These are phyloP conservation scores for Umbelopsis sp. DNA, from an alignment of 371 early-diverging fungal genomes.

Conservation along the genomic window DNA sequence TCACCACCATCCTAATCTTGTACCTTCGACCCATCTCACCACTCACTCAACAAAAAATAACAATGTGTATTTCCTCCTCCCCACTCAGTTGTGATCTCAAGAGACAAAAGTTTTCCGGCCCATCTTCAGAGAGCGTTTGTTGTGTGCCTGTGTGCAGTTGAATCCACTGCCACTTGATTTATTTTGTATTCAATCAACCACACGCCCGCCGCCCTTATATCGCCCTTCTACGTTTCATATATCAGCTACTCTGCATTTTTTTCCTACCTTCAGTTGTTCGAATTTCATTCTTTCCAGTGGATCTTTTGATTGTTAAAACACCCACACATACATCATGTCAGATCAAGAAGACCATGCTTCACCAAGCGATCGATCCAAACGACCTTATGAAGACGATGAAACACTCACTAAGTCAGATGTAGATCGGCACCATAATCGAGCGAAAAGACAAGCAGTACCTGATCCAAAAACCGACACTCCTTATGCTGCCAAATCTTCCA, in stretches of 20 bases:
- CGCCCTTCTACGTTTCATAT: neutral
- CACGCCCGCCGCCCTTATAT: neutral
- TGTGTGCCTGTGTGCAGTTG: constrained; percentile 19
- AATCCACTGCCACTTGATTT: constrained; percentile 5
- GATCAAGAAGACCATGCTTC: constrained; percentile 30
- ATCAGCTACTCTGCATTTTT: no score
- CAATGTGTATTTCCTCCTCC: no score
- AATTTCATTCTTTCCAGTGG: no score
- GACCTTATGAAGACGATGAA: constrained; percentile 49
- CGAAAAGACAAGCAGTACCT: constrained; percentile 50
- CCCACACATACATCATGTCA: constrained; percentile 20
- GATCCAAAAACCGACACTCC: constrained; percentile 57
- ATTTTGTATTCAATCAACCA: constrained; percentile 10
- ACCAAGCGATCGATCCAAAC: constrained; percentile 50
- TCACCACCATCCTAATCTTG: no score
- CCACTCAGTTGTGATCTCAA: neutral
- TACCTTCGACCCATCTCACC: no score
- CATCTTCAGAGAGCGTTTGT: constrained; percentile 13
- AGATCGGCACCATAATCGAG: constrained; percentile 44
- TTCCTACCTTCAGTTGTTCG: no score
- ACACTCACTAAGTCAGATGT: constrained; percentile 42
- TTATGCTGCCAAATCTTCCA: constrained; percentile 34
- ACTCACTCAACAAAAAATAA: no score
- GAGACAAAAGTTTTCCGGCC: neutral
- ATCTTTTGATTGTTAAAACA: no score